Evolutionary conservation across 2,329 filamentous ascomycete species (phyloP), one percentile per base, ranked within the genome.

Genomic region (Sporothrix dimorphospora): DNA sequence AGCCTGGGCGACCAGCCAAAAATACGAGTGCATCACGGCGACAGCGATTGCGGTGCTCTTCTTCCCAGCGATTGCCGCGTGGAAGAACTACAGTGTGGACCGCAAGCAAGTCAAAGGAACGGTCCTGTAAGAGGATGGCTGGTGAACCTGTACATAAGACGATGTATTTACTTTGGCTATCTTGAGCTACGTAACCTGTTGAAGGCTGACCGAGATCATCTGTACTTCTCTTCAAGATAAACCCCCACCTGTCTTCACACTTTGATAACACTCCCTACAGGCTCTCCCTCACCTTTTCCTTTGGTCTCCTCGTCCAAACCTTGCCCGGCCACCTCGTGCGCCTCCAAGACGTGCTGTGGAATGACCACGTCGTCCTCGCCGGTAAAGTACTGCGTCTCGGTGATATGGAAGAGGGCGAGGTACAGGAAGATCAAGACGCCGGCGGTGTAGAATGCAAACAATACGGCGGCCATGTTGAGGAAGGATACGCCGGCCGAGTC

Each of bases 1-100:
- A 47, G 87, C 89, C 0, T 92, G 91, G 75, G 85, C 82, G 8
- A 82, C 85, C 63, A 81, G 84, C 1, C 85, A 86, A 75, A 81
- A 81, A 73, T 79, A 81, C 66, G 85, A 86, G 82, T 79, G 85
- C 73, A 82, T 86, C 57, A 83, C 82, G 1, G 85, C 84, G 27
- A 81, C 80, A 8, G 81, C 77, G 14, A 80, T 84, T 47, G 49
- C 75, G 6, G 70, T 53, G 0, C 67, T 78, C 7, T 73, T 70
- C 69, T 72, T 76, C 19, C 70, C 73, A 1, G 70, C 71, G 42
- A 69, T 76, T 49, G 19, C 71, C 8, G 38, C 75, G 27, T 77
- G 75, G 75, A 73, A 74, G 73, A 72, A 76, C 72, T 74, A 75
- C 61, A 72, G 45, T n/a, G 74, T 77, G 51, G 74, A 74, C 47